Evolutionary conservation across 768 basidiomycete genomes (phyloP), one percentile per base, ranked within the genome.

Genomic region (Fomitopsis pulvina): DNA sequence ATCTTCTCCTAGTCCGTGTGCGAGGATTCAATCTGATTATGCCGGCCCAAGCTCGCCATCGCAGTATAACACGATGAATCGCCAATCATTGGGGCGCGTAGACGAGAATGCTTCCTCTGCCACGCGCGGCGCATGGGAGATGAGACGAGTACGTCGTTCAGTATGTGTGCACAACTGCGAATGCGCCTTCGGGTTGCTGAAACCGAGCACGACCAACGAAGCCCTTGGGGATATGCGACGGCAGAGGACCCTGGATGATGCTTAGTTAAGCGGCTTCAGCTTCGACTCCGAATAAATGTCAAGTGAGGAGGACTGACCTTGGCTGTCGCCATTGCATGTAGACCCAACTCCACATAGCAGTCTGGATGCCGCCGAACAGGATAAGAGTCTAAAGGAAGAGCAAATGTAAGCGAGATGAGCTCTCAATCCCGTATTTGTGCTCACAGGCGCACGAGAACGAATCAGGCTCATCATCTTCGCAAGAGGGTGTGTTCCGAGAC

Each of bases 311-410:
- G 7, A 37, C 34, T 22, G 16, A 64, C 63, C 58, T 59, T 37
- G 61, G 58, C 48, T 54, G 50, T 42, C 53, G 48, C 47, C 56
- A 64, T 41, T 59, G 63, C 3, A 26, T 41, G 41, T 50, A 64
- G 25, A 63, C 59, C 29, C 49, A 57, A 29, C 38, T 52, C 29
- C 56, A 53, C 39, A 62, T 30, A 8, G 56, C 58, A 20, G 57
- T 51, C 45, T 64, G 60, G 12, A 63, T 20, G 26, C 56, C 52
- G 21, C 37, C 53, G 47, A 61, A 65, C 45, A 65, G 57, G 38
- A 59, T 21, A 26, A 65, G 44, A 18, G 61, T 52, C 61, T 64
- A 44, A 4, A 20, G 12, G n/a, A 45, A 10, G 25, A 16, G 34
- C n/a, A n/a, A 0, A 11, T 26, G 32, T 20, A 18, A 37, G 34